These are phyloP conservation scores for Cryomyces minteri DNA, from an alignment of 495 filamentous ascomycete species.

Conservation along the genomic window DNA sequence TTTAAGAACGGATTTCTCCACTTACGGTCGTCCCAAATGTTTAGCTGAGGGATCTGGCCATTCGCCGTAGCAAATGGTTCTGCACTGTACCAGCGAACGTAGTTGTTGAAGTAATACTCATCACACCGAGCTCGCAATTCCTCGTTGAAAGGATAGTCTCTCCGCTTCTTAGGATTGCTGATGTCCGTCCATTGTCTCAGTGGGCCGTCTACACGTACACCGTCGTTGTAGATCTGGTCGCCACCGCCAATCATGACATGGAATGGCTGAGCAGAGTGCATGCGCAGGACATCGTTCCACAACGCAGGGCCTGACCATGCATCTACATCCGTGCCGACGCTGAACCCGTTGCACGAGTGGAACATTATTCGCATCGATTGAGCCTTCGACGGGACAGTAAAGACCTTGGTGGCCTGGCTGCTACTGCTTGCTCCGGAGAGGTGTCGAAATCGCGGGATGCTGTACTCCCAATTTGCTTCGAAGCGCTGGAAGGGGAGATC, in stretches of 20 bases:
- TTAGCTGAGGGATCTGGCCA: slow-evolving; percentile 74
- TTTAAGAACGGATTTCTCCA: slow-evolving; percentile 26
- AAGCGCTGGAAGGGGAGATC: slow-evolving; percentile 33
- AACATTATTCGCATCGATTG: slow-evolving; percentile 94
- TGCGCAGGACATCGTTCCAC: slow-evolving; percentile 79
- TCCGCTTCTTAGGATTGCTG: slow-evolving; percentile 61
- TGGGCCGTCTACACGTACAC: slow-evolving; percentile 66
- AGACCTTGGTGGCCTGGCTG: slow-evolving; percentile 16
- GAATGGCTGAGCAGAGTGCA: slow-evolving; percentile 51
- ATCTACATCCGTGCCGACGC: slow-evolving; percentile 75
- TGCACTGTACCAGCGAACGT: slow-evolving; percentile 68
- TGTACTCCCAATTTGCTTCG: slow-evolving; percentile 44
- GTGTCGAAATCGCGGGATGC: slow-evolving; percentile 26
- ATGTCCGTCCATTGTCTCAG: slow-evolving; percentile 68
- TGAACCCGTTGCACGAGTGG: slow-evolving; percentile 93
- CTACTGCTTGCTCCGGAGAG: slow-evolving; percentile 26
- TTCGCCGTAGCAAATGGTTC: slow-evolving; percentile 75
- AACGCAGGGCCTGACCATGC: slow-evolving; percentile 65
- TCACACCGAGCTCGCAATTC: slow-evolving; percentile 60
- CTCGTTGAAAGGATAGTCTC: slow-evolving; percentile 57
- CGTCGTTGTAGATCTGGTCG: slow-evolving; percentile 91
- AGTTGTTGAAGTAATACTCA: slow-evolving; percentile 79
- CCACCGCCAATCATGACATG: slow-evolving; percentile 94
- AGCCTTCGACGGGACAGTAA: slow-evolving; percentile 55
- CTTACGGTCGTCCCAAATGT: slow-evolving; percentile 82